phyloP scores from a whole-genome alignment of 768 basidiomycete species.

The Trametes gibbosa region DNA sequence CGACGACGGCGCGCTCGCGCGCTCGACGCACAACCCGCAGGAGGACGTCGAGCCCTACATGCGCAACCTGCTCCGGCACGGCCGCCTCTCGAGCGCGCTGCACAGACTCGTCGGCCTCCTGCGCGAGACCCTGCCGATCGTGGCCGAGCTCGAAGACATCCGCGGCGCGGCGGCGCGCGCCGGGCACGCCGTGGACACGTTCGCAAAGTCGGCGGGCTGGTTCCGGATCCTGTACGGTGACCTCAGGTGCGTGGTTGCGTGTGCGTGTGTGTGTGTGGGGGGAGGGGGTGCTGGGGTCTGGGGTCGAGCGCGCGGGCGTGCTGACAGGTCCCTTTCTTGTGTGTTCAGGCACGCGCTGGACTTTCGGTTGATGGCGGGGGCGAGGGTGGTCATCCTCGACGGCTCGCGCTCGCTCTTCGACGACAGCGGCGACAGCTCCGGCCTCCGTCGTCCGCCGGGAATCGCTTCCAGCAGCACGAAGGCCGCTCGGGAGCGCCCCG shows the following conservation, averaged over 20 bases:
- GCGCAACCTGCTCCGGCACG: slow-evolving; percentile 67
- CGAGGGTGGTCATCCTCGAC: slow-evolving; percentile 71
- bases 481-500: background rate
- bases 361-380: slow-evolving; percentile 67
- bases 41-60: slow-evolving; percentile 75
- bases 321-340: background rate
- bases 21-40: slow-evolving; percentile 61
- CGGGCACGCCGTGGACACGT: slow-evolving; percentile 52
- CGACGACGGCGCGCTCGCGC: slow-evolving; percentile 23
- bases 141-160: slow-evolving; percentile 64
- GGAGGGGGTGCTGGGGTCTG: background rate
- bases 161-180: slow-evolving; percentile 29
- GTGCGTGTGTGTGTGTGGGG: background rate
- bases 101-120: slow-evolving; percentile 67
- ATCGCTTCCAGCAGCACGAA: background rate
- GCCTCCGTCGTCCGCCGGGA: background rate
- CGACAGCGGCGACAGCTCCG: slow-evolving; percentile 3
- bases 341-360: slow-evolving; percentile 68
- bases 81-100: slow-evolving; percentile 61
- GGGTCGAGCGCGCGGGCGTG: background rate
- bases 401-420: slow-evolving; percentile 60
- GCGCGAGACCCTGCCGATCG: slow-evolving; percentile 75
- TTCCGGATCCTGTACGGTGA: slow-evolving; percentile 73
- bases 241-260: slow-evolving; percentile 45
- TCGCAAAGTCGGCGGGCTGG: slow-evolving; percentile 81